Evolutionary conservation across 805 yeast species (phyloP).

Genomic region (Teunomyces cretensis): DNA sequence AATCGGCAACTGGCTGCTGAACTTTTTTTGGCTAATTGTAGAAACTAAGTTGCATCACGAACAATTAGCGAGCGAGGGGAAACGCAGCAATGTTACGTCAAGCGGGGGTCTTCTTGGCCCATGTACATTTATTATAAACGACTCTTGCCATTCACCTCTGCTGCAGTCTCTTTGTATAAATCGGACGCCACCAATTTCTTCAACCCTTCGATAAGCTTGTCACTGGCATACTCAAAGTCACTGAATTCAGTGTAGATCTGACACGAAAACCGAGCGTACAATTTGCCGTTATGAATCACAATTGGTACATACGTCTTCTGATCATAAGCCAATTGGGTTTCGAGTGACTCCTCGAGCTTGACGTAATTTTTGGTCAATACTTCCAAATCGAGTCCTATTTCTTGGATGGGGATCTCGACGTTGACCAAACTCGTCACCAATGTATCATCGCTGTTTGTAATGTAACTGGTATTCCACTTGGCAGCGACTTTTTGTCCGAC

Average conservation of each 20-base stretch:
- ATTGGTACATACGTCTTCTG: slow-evolving; percentile 50
- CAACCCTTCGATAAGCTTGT: slow-evolving; percentile 29
- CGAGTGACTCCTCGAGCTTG: neutral
- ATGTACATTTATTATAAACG: neutral
- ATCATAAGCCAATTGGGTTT: slow-evolving; percentile 7
- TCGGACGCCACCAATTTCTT: slow-evolving; percentile 3
- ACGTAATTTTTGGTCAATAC: slow-evolving; percentile 1
- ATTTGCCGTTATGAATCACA: slow-evolving; percentile 33
- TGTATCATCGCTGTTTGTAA: slow-evolving; percentile 36
- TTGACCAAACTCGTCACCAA: slow-evolving; percentile 45
- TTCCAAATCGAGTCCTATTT: slow-evolving; percentile 12
- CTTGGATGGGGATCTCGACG: slow-evolving; percentile 35
- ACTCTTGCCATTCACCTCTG: neutral
- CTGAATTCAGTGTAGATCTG: slow-evolving; percentile 57
- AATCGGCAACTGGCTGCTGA: neutral
- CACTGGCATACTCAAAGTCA: slow-evolving; percentile 52
- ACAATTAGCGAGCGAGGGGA: neutral
- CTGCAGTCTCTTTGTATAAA: neutral
- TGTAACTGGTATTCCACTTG: slow-evolving; percentile 37
- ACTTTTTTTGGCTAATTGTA: no score
- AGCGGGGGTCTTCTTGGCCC: no score
- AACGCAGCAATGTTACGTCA: no score
- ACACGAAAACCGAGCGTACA: slow-evolving; percentile 51
- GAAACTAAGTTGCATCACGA: no score
- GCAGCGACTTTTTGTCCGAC: slow-evolving; percentile 42